Percentiles rank a stretch among this genome's conserved stretches.
Evolutionary conservation across 2,329 filamentous ascomycete genomes (phyloP).

Genomic region (Phaeosphaeria sp.): DNA sequence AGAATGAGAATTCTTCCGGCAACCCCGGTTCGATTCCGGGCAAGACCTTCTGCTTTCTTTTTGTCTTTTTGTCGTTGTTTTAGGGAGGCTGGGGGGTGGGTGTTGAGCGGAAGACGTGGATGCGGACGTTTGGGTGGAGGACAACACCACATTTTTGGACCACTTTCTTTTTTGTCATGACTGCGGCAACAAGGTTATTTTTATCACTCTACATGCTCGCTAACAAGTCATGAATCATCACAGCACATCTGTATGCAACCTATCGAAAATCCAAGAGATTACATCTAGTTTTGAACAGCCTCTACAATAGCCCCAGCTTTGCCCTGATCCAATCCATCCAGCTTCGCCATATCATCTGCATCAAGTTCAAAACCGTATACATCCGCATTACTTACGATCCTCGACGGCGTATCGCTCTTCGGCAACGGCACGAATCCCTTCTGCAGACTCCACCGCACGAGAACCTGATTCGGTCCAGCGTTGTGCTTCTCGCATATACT

Average conservation of each 20-base stretch:
- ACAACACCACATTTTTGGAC: too few species aligned
- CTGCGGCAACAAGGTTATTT: too few species aligned
- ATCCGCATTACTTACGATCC: slow-evolving; percentile 46
- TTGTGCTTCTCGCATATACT: slow-evolving; percentile 73
- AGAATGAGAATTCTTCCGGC: slow-evolving; percentile 20
- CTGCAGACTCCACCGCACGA: slow-evolving; percentile 83
- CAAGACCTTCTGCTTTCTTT: slow-evolving; percentile 22
- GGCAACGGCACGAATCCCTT: slow-evolving; percentile 61
- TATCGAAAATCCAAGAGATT: too few species aligned
- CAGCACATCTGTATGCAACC: too few species aligned
- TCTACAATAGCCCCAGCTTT: slow-evolving; percentile 43
- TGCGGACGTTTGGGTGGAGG: too few species aligned
- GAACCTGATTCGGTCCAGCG: slow-evolving; percentile 76
- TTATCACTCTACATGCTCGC: too few species aligned
- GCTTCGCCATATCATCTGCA: slow-evolving; percentile 40
- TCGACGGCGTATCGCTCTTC: slow-evolving; percentile 47
- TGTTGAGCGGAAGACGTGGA: too few species aligned
- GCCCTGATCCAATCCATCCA: slow-evolving; percentile 46
- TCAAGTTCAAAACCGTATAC: slow-evolving; percentile 47
- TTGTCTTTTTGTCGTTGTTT: too few species aligned
- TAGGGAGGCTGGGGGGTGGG: too few species aligned
- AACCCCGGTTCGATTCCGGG: slow-evolving; percentile 34
- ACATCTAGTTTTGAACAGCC: slow-evolving; percentile 19
- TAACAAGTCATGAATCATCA: too few species aligned
- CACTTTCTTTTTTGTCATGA: too few species aligned